These are phyloP conservation scores for Starmerella bombicola DNA, from an alignment of 805 yeast species.

Conservation along the genomic window DNA sequence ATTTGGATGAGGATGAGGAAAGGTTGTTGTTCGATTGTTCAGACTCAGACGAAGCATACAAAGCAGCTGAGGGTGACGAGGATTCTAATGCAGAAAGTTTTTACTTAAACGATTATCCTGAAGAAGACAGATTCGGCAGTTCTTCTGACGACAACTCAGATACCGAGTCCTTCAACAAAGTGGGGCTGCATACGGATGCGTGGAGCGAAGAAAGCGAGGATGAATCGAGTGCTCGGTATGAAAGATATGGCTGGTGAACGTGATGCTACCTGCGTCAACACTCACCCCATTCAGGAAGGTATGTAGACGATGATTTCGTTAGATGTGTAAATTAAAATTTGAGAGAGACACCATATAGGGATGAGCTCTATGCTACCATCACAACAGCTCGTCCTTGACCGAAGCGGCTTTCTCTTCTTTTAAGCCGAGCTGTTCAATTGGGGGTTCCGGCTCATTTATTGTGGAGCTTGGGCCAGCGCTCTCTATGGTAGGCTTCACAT, in stretches of 20 bases:
- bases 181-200: too few relatives aligned
- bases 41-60: conserved; percentile 24
- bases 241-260: conserved; percentile 12
- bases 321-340: too few relatives aligned
- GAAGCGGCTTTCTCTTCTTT: too few relatives aligned
- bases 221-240: conserved; percentile 1
- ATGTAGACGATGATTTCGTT: too few relatives aligned
- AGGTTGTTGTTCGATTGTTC: conserved; percentile 32
- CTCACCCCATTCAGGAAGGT: too few relatives aligned
- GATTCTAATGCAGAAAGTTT: conserved; percentile 66
- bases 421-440: too few relatives aligned
- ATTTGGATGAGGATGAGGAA: conserved; percentile 23
- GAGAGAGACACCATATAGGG: too few relatives aligned
- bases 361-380: too few relatives aligned
- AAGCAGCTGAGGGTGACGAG: conserved; percentile 30
- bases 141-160: background rate
- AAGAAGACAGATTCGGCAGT: conserved; percentile 44
- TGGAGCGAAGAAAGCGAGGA: conserved; percentile 23
- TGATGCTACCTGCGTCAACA: background rate
- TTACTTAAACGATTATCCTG: conserved; percentile 88
- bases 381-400: conserved; percentile 5
- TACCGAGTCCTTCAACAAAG: background rate
- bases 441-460: too few relatives aligned
- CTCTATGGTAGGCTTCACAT: too few relatives aligned
- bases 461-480: too few relatives aligned